Evolutionary conservation across 495 filamentous ascomycete genomes (phyloP).

Genomic region (Chaetomium cochliodes): DNA sequence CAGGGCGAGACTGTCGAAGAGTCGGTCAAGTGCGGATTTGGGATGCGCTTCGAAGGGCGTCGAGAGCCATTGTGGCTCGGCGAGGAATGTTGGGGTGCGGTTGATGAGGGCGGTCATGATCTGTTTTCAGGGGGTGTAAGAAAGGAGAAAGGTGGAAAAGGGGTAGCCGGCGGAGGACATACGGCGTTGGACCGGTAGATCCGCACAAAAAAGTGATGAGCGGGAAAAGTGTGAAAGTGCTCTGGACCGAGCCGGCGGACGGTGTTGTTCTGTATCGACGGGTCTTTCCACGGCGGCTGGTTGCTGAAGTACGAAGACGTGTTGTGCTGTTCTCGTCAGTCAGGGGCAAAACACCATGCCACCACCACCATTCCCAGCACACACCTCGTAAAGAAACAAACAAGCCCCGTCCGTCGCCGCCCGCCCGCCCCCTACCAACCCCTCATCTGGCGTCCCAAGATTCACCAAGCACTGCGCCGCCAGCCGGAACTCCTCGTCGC

Average conservation of each 20-base stretch:
- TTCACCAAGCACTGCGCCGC: constrained; percentile 40
- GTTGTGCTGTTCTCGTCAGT: constrained; percentile 30
- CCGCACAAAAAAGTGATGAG: constrained; percentile 51
- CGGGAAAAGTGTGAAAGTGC: constrained; percentile 43
- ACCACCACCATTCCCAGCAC: not conserved
- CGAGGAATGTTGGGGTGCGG: constrained; percentile 44
- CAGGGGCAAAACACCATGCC: not conserved
- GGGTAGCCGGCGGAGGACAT: constrained; percentile 19
- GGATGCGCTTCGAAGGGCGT: constrained; percentile 47
- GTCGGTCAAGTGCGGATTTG: constrained; percentile 43
- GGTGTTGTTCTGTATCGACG: constrained; percentile 28
- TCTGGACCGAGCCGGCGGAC: constrained; percentile 43
- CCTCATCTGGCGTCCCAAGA: constrained; percentile 28
- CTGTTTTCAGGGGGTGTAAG: constrained; percentile 24
- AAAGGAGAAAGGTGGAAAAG: not conserved
- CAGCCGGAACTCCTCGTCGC: constrained; percentile 40
- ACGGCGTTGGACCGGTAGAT: constrained; percentile 47
- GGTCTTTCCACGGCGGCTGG: constrained; percentile 35
- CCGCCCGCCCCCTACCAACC: constrained; percentile 6
- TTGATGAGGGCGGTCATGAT: constrained; percentile 46
- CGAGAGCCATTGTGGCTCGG: constrained; percentile 45
- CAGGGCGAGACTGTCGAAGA: constrained; percentile 44
- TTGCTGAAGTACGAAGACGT: constrained; percentile 33
- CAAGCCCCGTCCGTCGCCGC: constrained; percentile 34
- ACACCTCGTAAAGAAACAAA: constrained; percentile 49